Base-by-base conservation (phyloP, 2,329 filamentous ascomycete species). In the Colletotrichum tropicicola region DNA sequence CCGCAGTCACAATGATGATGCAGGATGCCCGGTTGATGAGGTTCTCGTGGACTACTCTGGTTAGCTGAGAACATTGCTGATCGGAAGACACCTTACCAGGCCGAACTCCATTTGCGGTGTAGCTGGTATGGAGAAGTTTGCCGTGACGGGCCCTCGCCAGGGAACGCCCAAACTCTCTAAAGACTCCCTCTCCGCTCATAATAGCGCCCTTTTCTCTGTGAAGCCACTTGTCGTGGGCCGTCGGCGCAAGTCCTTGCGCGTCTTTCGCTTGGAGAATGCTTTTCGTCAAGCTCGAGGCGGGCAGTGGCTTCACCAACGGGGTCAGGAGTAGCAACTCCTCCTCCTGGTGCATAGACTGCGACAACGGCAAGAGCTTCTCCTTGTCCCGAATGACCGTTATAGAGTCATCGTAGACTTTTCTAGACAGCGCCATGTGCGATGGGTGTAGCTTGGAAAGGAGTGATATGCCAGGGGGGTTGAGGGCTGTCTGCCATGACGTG, bases 361-460 rank as follows among this genome's bases (percentile, higher is more conserved):
- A 91, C 5, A 98, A 83, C 2, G 96, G 96, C 3, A 99, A 82
- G 2, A 97, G 80, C 64, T 92, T 89, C 66, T 95, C 92, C 75
- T 93, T 95, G 75, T 99, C 95, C 61, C 94, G 86, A 49, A 98
- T 93, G 23, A 99, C 91, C 0, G 94, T 96, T 65, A 98, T 97
- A 1, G 95, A 98, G 69, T 89, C 91, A 73, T 97, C 94, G 76
- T 98, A 99, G 2, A 94, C 94, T 73, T 88, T 91, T 0, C 89
- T 92, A 1, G 95, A 97, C 5, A 98, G 84, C 6, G 87, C 87
- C 9, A 92, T 89, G 74, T 98, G 95, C 10, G 89, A 88, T 5
- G 92, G 91, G 71, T 97, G 94, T 56, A 98, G 87, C 69, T 91
- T 88, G 13, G 92, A 91, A 37, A 98, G 84, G 6, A 93, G 85